Base-by-base conservation (phyloP, 768 basidiomycete genomes). In the Glaciozyma martinii region DNA sequence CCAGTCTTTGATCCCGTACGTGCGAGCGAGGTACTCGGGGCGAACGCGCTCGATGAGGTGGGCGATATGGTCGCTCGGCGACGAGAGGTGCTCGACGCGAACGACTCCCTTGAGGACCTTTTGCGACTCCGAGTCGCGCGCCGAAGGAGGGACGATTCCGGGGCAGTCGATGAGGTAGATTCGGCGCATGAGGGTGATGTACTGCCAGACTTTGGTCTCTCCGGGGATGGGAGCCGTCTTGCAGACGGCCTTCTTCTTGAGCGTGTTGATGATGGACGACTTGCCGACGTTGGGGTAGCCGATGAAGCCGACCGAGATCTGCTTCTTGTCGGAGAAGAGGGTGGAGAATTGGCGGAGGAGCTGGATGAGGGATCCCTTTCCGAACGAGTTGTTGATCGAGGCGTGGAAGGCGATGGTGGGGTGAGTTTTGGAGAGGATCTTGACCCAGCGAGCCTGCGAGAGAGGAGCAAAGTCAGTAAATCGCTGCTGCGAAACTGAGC, bases 191-290 rank as follows among this genome's bases (percentile, higher is more conserved):
- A 99, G 80, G 33, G 91, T 93, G 79, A 99, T 97, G 78, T 99
- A 99, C 82, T 99, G 94, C 95, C 95, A 99, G 71, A 98, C 93
- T 79, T 98, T 99, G 53, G 95, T 99, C 81, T 99, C 95, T 71
- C 95, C 95, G 3, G 95, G 94, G 16, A 98, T 83, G 12, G 95
- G 95, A 16, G 95, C 95, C 64, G 97, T 93, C 19, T 83, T 84
- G 81, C 95, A 99, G 71, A 98, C 94, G 77, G 94, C 95, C 77
- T 89, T 87, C 78, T 89, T 90, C 82, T 98, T 99, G 66, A 99
- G 83, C 44, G 94, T 97, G 79, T 99, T 98, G 78, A 99, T 99
- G 65, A 99, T 89, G 75, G 86, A 88, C 70, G 88, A 90, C 79
- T 98, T 99, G 21, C 94, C 94, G 66, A 95, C 92, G 75, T 99